A percentile compares a stretch with the other conserved stretches of the same genome.
These are phyloP conservation scores for Ogataea methylovora DNA, from an alignment of 805 yeast genomes.

Conservation along the genomic window DNA sequence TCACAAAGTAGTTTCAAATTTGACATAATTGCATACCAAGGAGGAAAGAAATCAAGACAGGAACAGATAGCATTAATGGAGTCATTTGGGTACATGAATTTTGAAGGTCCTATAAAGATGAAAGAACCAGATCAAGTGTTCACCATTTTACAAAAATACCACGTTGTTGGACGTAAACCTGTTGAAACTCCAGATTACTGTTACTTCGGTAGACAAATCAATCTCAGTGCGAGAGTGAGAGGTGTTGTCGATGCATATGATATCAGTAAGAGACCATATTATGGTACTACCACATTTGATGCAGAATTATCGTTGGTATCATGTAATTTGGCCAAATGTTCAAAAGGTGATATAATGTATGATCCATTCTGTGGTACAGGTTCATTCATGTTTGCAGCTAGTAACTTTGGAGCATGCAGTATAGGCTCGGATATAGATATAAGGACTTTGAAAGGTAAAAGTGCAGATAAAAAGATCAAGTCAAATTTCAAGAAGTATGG, in stretches of 20 bases:
- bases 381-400: constrained; percentile 83
- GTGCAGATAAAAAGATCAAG: constrained; percentile 23
- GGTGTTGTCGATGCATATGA: constrained; percentile 73
- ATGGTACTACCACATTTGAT: constrained; percentile 96
- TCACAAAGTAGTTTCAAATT: constrained; percentile 61
- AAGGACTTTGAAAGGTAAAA: constrained; percentile 66
- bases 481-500: constrained; percentile 73
- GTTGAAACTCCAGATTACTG: constrained; percentile 48
- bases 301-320: constrained; percentile 86
- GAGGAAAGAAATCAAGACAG: constrained; percentile 42
- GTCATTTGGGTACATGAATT: constrained; percentile 57
- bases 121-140: constrained; percentile 67
- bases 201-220: constrained; percentile 74
- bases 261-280: constrained; percentile 72
- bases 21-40: constrained; percentile 72
- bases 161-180: constrained; percentile 21
- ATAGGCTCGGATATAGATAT: constrained; percentile 91
- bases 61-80: constrained; percentile 61
- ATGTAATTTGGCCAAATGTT: constrained; percentile 78
- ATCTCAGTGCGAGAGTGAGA: constrained; percentile 48
- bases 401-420: constrained; percentile 71
- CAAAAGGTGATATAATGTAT: constrained; percentile 57
- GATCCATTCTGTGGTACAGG: constrained; percentile 99
- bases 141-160: constrained; percentile 69
- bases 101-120: constrained; percentile 73